Percentiles rank a stretch among this genome's conserved stretches.
Evolutionary conservation across 2,329 filamentous ascomycete species (phyloP).

Genomic region (Scopulariopsis brevicaulis): DNA sequence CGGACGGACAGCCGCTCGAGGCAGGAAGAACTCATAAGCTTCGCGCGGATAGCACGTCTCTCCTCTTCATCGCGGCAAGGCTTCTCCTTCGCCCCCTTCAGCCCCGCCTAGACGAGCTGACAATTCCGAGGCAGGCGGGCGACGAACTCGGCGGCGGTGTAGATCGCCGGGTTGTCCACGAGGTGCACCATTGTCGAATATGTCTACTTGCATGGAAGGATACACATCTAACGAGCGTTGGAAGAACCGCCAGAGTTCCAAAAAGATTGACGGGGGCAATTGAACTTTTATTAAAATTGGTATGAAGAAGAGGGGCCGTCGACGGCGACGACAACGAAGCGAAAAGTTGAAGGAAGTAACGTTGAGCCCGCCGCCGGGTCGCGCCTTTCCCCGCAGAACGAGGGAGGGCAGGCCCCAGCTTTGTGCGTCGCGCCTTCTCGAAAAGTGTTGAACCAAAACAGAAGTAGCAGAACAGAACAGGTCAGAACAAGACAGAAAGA

Average conservation of each 20-base stretch:
- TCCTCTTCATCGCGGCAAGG: not conserved
- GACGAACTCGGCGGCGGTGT: not conserved
- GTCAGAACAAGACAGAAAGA: no score
- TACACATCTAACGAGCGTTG: not conserved
- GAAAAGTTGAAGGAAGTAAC: not conserved
- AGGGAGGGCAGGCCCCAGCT: not conserved
- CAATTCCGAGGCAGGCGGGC: not conserved
- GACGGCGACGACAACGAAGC: not conserved
- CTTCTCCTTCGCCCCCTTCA: not conserved
- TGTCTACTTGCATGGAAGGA: not conserved
- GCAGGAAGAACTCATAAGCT: not conserved
- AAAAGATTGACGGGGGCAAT: not conserved
- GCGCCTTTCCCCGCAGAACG: not conserved
- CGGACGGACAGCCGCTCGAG: not conserved
- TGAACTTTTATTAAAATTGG: not conserved
- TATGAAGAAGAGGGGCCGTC: not conserved
- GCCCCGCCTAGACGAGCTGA: not conserved
- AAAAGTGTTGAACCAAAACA: no score
- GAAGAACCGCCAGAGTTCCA: not conserved
- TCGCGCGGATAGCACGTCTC: not conserved
- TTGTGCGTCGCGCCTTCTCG: no score
- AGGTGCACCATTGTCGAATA: not conserved
- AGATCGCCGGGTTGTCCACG: not conserved
- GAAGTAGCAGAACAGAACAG: no score
- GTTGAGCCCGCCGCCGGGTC: not conserved